phyloP scores from a whole-genome alignment of 768 basidiomycete species.

The Lactarius akahatsu region DNA sequence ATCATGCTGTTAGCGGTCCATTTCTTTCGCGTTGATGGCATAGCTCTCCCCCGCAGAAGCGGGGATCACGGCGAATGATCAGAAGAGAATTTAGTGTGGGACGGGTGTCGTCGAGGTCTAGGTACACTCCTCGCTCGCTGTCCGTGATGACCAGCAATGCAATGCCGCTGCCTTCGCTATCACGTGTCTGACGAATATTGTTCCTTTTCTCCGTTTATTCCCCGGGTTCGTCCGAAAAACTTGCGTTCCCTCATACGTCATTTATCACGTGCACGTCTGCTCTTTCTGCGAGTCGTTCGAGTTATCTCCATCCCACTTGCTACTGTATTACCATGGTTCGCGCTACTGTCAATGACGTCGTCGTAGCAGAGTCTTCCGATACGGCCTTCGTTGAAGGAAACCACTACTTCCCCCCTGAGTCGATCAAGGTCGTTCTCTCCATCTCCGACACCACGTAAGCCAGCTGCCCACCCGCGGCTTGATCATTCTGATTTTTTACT shows the following conservation, averaged over 20 bases:
- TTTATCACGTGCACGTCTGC: conserved; percentile 6
- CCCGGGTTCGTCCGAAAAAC: background rate
- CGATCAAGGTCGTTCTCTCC: conserved; percentile 44
- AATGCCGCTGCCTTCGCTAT: background rate
- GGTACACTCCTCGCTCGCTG: conserved; percentile 2
- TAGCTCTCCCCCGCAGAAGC: conserved; percentile 64
- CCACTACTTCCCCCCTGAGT: conserved; percentile 68
- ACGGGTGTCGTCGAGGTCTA: background rate
- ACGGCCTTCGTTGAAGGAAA: conserved; percentile 65
- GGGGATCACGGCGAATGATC: conserved; percentile 34
- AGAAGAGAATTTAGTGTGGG: conserved; percentile 5
- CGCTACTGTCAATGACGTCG: conserved; percentile 48
- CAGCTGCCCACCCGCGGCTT: conserved; percentile 12
- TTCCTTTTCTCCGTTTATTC: background rate
- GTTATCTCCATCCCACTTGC: background rate
- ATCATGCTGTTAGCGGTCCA: conserved; percentile 82
- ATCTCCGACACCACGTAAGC: conserved; percentile 53
- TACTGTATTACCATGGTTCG: conserved; percentile 46
- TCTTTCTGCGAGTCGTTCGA: background rate
- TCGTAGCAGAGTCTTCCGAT: conserved; percentile 57
- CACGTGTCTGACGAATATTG: background rate
- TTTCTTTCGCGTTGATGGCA: conserved; percentile 58
- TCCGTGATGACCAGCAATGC: conserved; percentile 7
- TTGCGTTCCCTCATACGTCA: background rate
- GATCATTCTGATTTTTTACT: conserved; percentile 8